These are phyloP conservation scores for Suhomyces canberraensis DNA, from an alignment of 805 yeast genomes.

Conservation along the genomic window DNA sequence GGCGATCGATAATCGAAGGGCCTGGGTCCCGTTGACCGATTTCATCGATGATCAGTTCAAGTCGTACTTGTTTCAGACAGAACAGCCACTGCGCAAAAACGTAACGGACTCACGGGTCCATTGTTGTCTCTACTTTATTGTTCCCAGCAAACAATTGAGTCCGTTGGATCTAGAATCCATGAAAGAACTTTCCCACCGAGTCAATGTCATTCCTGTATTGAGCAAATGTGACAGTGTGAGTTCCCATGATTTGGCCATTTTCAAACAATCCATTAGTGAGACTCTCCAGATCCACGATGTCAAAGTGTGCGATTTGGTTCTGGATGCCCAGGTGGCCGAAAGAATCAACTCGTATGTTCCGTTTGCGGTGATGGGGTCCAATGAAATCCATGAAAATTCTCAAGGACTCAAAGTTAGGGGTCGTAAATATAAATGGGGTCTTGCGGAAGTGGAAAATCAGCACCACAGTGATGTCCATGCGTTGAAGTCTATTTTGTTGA, in stretches of 20 bases:
- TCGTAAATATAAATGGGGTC: constrained; percentile 73
- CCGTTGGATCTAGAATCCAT: constrained; percentile 36
- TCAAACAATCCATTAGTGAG: constrained; percentile 24
- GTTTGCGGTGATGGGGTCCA: constrained; percentile 69
- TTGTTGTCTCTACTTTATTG: constrained; percentile 78
- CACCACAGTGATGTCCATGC: constrained; percentile 72
- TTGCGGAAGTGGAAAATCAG: constrained; percentile 76
- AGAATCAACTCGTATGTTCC: constrained; percentile 51
- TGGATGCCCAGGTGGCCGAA: constrained; percentile 22
- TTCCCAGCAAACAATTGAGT: constrained; percentile 48
- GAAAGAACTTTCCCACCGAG: constrained; percentile 30
- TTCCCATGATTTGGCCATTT: constrained; percentile 20
- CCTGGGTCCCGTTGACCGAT: constrained; percentile 48
- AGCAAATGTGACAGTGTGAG: constrained; percentile 36
- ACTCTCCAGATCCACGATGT: constrained; percentile 25
- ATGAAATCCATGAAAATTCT: constrained; percentile 21
- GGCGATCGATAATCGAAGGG: constrained; percentile 48
- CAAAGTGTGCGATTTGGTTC: constrained; percentile 28
- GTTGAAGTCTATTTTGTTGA: constrained; percentile 62
- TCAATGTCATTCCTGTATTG: constrained; percentile 39
- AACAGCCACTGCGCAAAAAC: constrained; percentile 30
- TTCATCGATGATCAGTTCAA: constrained; percentile 78
- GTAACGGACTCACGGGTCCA: constrained; percentile 80
- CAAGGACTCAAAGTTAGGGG: constrained; percentile 52
- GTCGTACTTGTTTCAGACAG: constrained; percentile 67